Evolutionary conservation across 176 grass and related monocot species (phyloP).

Genomic region (Aegilops speltoides): DNA sequence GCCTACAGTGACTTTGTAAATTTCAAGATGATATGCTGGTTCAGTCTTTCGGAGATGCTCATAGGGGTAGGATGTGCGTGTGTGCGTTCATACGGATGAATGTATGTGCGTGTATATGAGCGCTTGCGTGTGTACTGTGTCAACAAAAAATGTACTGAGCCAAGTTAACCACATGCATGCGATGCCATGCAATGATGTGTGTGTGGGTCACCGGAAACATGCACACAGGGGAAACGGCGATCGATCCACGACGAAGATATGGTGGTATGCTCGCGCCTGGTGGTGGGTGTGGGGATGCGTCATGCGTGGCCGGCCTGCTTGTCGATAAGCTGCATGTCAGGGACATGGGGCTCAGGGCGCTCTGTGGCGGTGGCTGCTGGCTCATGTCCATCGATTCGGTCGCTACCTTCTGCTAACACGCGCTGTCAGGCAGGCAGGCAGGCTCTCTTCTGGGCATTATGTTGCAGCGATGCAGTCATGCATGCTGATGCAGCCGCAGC

Average conservation of each 20-base stretch:
- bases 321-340: not conserved
- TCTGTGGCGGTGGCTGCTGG: not conserved
- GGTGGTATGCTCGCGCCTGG: not conserved
- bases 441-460: constrained; percentile 7
- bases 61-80: no score
- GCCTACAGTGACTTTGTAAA: no score
- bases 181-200: not conserved
- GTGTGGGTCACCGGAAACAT: not conserved
- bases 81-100: no score
- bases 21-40: no score
- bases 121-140: no score
- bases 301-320: not conserved
- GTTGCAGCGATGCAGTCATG: not conserved
- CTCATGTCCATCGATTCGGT: not conserved
- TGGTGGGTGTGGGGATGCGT: not conserved
- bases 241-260: not conserved
- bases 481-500: not conserved
- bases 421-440: not conserved
- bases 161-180: not conserved
- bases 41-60: no score
- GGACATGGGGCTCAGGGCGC: not conserved
- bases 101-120: no score
- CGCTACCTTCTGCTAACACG: not conserved
- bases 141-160: not conserved
- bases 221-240: not conserved